Evolutionary conservation across 2,329 filamentous ascomycete species (phyloP).

Genomic region (Orbilia brochopaga): DNA sequence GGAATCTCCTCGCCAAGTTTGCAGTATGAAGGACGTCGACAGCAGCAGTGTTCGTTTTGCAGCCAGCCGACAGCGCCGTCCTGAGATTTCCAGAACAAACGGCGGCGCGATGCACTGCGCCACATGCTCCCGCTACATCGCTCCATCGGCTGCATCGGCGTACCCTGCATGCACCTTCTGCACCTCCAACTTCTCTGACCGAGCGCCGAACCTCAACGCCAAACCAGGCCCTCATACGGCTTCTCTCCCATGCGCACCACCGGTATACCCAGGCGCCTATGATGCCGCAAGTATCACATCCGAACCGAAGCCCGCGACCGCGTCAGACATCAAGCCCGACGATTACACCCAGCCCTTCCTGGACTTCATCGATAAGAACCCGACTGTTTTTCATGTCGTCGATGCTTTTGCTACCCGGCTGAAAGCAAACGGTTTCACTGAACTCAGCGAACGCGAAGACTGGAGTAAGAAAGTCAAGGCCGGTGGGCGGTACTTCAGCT

Average conservation of each 20-base stretch:
- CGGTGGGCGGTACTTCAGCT: constrained; percentile 87
- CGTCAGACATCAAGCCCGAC: constrained; percentile 60
- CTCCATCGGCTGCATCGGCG: constrained; percentile 22
- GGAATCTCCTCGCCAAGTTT: neutral
- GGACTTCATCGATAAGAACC: constrained; percentile 85
- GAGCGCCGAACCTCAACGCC: constrained; percentile 6
- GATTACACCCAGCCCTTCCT: constrained; percentile 83
- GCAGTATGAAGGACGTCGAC: constrained; percentile 34
- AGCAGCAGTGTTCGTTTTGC: constrained; percentile 28
- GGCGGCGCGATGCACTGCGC: constrained; percentile 31
- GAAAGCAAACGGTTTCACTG: constrained; percentile 72
- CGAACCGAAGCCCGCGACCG: constrained; percentile 23
- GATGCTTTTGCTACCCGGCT: constrained; percentile 77
- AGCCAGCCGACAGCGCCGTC: constrained; percentile 22
- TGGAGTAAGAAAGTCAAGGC: constrained; percentile 76
- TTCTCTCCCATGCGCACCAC: neutral
- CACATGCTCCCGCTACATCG: constrained; percentile 47
- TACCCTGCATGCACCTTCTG: constrained; percentile 36
- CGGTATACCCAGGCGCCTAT: neutral
- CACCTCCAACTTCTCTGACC: constrained; percentile 18
- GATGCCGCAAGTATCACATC: neutral
- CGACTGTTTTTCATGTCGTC: constrained; percentile 91
- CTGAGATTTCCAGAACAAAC: constrained; percentile 17
- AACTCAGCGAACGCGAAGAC: constrained; percentile 75
- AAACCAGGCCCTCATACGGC: neutral